Evolutionary conservation across 495 filamentous ascomycete species (phyloP).

Genomic region (Wilcoxina mikolae): DNA sequence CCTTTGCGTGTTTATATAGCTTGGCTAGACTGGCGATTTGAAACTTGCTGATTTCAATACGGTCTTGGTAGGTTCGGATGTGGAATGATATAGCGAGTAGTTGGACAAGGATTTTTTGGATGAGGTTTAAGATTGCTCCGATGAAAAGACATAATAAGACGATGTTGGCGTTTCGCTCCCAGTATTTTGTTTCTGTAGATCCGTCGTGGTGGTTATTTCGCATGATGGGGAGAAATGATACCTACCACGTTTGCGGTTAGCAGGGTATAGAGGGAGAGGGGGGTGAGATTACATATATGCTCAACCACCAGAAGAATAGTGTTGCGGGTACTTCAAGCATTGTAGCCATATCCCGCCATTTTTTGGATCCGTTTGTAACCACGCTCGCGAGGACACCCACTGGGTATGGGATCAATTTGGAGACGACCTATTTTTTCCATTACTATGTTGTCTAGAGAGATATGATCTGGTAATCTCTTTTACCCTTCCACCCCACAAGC

Average conservation of each 20-base stretch:
- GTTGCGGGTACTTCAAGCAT: slow-evolving; percentile 76
- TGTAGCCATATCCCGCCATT: slow-evolving; percentile 81
- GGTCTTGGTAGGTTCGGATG: slow-evolving; percentile 73
- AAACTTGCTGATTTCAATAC: slow-evolving; percentile 87
- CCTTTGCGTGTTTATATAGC: slow-evolving; percentile 67
- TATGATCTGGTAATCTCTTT: slow-evolving; percentile 18
- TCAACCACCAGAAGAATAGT: slow-evolving; percentile 85
- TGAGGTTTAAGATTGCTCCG: slow-evolving; percentile 61
- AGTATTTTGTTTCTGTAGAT: slow-evolving; percentile 38
- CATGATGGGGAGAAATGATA: slow-evolving; percentile 54
- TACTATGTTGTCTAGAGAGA: not conserved
- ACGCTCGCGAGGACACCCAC: slow-evolving; percentile 55
- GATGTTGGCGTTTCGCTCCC: slow-evolving; percentile 73
- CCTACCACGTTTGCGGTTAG: too few species aligned
- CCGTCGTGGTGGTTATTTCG: slow-evolving; percentile 59
- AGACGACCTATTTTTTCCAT: slow-evolving; percentile 43
- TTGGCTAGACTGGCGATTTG: slow-evolving; percentile 67
- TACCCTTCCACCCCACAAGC: slow-evolving; percentile 68
- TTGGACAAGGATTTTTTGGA: slow-evolving; percentile 89
- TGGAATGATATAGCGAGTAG: slow-evolving; percentile 92
- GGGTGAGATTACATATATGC: slow-evolving; percentile 59
- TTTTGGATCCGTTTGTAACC: slow-evolving; percentile 70
- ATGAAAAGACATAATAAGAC: slow-evolving; percentile 75
- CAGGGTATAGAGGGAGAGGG: too few species aligned
- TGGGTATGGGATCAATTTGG: slow-evolving; percentile 55